Percentiles rank a stretch among this genome's conserved stretches.
phyloP scores from a whole-genome alignment of 345 rosid genomes.

The Passiflora organensis region DNA sequence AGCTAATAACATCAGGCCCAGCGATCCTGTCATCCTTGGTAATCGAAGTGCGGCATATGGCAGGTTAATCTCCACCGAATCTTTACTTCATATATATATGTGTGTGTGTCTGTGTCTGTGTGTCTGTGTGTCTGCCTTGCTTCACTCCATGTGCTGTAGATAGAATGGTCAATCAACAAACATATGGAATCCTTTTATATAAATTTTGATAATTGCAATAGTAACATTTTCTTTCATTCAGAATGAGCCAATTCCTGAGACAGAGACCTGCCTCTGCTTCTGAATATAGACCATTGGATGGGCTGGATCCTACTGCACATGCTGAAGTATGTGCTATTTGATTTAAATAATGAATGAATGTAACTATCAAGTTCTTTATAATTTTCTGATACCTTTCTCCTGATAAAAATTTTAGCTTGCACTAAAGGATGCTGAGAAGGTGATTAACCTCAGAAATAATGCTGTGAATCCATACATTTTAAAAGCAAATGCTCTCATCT shows the following conservation, averaged over 20 bases:
- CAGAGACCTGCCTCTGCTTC: constrained; percentile 65
- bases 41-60: constrained; percentile 78
- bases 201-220: constrained; percentile 8
- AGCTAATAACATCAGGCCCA: constrained; percentile 66
- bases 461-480: constrained; percentile 49
- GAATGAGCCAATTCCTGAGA: constrained; percentile 74
- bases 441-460: constrained; percentile 45
- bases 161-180: constrained; percentile 10
- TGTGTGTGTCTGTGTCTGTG: too few relatives aligned
- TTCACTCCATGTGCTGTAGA: background rate
- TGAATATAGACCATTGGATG: constrained; percentile 65
- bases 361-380: background rate
- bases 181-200: too few relatives aligned
- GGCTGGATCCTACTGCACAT: constrained; percentile 85
- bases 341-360: background rate
- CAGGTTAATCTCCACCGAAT: constrained; percentile 40
- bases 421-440: constrained; percentile 85
- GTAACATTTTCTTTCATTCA: constrained; percentile 34
- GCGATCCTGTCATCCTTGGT: constrained; percentile 68
- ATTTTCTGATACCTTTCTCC: background rate
- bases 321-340: constrained; percentile 64
- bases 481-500: constrained; percentile 65
- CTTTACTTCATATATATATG: background rate
- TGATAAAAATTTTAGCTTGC: constrained; percentile 60
- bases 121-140: background rate